These are phyloP conservation scores for Monilinia fructicola DNA, from an alignment of 2,329 filamentous ascomycete species.

Conservation along the genomic window DNA sequence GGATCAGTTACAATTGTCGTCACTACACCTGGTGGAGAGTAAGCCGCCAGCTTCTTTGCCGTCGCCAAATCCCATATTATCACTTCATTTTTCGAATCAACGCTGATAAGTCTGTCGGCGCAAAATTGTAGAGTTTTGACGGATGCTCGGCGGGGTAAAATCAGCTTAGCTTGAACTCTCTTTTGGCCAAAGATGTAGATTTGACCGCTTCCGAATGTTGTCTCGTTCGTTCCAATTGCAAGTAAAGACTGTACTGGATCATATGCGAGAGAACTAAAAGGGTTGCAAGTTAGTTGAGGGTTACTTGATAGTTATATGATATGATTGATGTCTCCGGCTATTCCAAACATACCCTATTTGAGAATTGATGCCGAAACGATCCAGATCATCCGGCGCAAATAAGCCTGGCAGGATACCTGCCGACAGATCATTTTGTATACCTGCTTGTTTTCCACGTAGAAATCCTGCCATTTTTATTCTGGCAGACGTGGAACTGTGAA, in stretches of 20 bases:
- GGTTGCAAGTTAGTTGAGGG: conserved; percentile 26
- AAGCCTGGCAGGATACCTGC: conserved; percentile 73
- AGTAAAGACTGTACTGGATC: conserved; percentile 92
- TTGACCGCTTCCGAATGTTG: conserved; percentile 79
- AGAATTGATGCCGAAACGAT: conserved; percentile 78
- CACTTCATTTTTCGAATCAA: conserved; percentile 85
- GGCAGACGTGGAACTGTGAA: neutral
- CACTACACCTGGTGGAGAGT: conserved; percentile 75
- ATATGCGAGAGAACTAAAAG: conserved; percentile 73
- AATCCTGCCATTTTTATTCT: conserved; percentile 71
- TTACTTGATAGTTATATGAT: neutral
- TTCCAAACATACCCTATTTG: conserved; percentile 57
- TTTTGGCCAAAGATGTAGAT: conserved; percentile 86
- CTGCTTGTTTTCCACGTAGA: conserved; percentile 87
- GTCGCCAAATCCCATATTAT: conserved; percentile 77
- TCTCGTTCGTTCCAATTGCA: conserved; percentile 86
- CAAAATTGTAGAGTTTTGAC: conserved; percentile 80
- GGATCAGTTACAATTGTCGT: conserved; percentile 78
- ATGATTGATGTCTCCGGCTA: too few relatives aligned
- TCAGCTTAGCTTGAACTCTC: conserved; percentile 74
- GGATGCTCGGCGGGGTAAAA: conserved; percentile 69
- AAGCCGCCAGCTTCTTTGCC: conserved; percentile 63
- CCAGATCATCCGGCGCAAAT: conserved; percentile 81
- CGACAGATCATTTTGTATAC: conserved; percentile 88
- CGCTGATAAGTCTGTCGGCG: conserved; percentile 77